Evolutionary conservation across 2,329 filamentous ascomycete genomes (phyloP), one percentile per base, ranked within the genome.

Genomic region (Lasiodiplodia theobromae): DNA sequence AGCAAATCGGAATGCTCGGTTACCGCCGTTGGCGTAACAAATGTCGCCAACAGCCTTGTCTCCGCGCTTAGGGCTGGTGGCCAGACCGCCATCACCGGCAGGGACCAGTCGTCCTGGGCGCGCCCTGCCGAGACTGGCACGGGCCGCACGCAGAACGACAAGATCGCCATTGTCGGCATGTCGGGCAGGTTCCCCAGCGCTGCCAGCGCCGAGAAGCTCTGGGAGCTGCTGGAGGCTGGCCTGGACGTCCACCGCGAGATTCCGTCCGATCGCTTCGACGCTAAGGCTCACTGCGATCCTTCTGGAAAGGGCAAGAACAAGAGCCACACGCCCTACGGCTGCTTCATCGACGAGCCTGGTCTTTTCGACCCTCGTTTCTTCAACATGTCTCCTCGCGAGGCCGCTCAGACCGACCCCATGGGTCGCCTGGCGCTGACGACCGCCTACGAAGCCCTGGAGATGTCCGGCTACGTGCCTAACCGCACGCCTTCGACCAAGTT

Each of bases 161-260:
- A 94, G 79, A 87, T 97, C 71, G 93, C 93, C 68, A 94, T 97
- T 71, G 91, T 97, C 40, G 93, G 93, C 65, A 92, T 93, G 87
- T 87, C 92, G 56, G 91, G 92, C 63, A 87, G 92, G 63, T 94
- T 93, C 77, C 92, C 92, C 1, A 89, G 91, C 73, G 90, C 91
- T 62, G 89, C 88, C 18, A 91, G 86, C 74, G 86, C 89, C 70
- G 90, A 93, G 69, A 87, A 87, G 67, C 87, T 94, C 37, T 94
- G 92, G 92, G 88, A 92, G 69, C 83, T 94, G 4, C 84, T 94
- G 23, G 87, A 89, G 76, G 89, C 91, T 78, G 92, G 92, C 14
- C 85, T 93, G 8, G 91, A 93, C 77, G 91, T 93, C 38, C 90
- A 93, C 76, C 85, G 87, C 70, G 85, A 86, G 70, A 84, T 91